A percentile compares a stretch with the other conserved stretches of the same genome.
Conservation (phyloP, 2,329 filamentous ascomycete species). For the Hypoxylon sp. region DNA sequence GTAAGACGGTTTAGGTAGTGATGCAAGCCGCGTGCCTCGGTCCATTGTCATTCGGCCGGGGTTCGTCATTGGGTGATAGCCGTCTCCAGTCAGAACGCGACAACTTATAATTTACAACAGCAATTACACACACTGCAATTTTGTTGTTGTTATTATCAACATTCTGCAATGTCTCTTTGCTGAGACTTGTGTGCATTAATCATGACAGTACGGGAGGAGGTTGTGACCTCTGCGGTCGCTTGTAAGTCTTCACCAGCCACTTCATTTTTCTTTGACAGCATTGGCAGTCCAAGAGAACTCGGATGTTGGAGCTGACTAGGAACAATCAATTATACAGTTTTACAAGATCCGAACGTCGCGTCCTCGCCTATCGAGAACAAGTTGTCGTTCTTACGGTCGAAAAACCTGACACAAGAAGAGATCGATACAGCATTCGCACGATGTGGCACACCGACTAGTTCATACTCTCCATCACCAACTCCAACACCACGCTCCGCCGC, state of each 20-base stretch:
- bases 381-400: slow-evolving; percentile 92
- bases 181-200: slow-evolving; percentile 44
- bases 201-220: slow-evolving; percentile 93
- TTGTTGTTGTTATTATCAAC: slow-evolving; percentile 9
- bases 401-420: slow-evolving; percentile 97
- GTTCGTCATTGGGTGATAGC: slow-evolving; percentile 45
- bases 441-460: slow-evolving; percentile 66
- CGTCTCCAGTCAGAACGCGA: slow-evolving; percentile 37
- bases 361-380: slow-evolving; percentile 92
- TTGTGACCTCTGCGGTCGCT: slow-evolving; percentile 54
- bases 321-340: slow-evolving; percentile 68
- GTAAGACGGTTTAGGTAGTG: slow-evolving; percentile 21
- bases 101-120: slow-evolving; percentile 29
- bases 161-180: slow-evolving; percentile 34
- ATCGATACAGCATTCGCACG: slow-evolving; percentile 87
- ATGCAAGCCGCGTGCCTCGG: slow-evolving; percentile 47
- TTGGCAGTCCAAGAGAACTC: background rate
- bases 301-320: slow-evolving; percentile 40
- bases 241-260: slow-evolving; percentile 48
- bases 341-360: slow-evolving; percentile 93
- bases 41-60: slow-evolving; percentile 40
- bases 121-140: slow-evolving; percentile 17
- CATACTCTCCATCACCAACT: slow-evolving; percentile 63
- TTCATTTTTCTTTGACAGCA: slow-evolving; percentile 3
- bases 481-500: slow-evolving; percentile 60